Base-by-base conservation (phyloP, 2,329 filamentous ascomycete genomes). In the Aschersonia sp. region DNA sequence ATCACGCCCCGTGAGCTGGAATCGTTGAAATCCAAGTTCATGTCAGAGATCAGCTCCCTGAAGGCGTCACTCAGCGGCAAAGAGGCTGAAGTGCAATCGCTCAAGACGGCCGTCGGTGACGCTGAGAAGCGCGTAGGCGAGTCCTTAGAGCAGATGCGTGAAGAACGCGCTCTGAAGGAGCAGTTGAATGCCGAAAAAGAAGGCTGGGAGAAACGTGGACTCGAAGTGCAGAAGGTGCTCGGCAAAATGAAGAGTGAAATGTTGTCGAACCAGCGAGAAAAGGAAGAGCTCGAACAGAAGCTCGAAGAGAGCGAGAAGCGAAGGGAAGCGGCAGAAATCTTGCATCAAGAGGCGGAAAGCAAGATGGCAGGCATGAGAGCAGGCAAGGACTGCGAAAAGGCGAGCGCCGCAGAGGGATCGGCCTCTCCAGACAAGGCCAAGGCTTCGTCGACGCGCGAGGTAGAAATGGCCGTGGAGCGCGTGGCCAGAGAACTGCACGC, bases 1-100 rank as follows among this genome's bases (percentile, higher is more conserved):
- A 84, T 97, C 55, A 95, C 89, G 2, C 86, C 92, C 2, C 81
- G 92, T 35, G 92, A 98, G 66, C 73, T 97, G 2, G 92, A 98
- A 61, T 86, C 85, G 10, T 73, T 97, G 51, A 97, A 97, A 63
- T 96, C 89, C 0, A 78, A 77, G 30, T 94, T 94, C 57, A 74
- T 94, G 46, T 94, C 89, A 0, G 87, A 97, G 61, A 94, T 98
- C 51, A 94, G 88, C 52, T 88, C 85, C n/a, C 77, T 98, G 20
- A 92, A 87, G 59, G 92, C 92, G 3, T 91, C 87, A 7, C 72
- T 98, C 7, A 89, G 83, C 57, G 92, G 92, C 45, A 94, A 92
- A 59, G 91, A 97, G 61, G 91, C 91, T 5, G 89, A 97, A 63
- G 87, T 92, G 38, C 74, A 82, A 46, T 91, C 85, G 35, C 75